Conservation (phyloP, 2,329 filamentous ascomycete species). For the Elsinoe australis region DNA sequence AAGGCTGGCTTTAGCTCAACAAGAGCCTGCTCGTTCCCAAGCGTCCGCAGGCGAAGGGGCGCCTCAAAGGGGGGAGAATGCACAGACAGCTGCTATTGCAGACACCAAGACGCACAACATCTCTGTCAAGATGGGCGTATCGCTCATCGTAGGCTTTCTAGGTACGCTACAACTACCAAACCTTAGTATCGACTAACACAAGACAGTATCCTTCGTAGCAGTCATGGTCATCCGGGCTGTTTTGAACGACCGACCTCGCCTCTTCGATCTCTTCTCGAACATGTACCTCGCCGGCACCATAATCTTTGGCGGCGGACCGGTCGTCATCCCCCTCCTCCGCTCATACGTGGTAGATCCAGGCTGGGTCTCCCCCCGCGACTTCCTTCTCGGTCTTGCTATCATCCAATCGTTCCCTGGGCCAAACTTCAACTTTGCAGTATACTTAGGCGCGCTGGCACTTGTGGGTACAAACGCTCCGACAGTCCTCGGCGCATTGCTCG, state of each 20-base stretch:
- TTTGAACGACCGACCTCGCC: slow-evolving; percentile 36
- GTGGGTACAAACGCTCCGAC: slow-evolving; percentile 25
- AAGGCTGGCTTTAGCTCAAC: no score
- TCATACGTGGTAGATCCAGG: slow-evolving; percentile 53
- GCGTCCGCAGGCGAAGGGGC: no score
- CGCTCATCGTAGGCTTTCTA: no score
- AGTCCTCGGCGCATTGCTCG: slow-evolving; percentile 32
- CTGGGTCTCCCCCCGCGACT: slow-evolving; percentile 64
- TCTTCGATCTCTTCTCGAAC: slow-evolving; percentile 60
- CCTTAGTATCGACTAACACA: no score
- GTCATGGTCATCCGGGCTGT: slow-evolving; percentile 46
- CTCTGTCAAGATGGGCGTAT: no score
- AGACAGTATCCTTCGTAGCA: slow-evolving; percentile 42
- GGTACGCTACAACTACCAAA: no score
- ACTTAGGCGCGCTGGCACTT: slow-evolving; percentile 35
- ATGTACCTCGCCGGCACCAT: slow-evolving; percentile 65
- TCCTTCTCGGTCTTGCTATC: slow-evolving; percentile 64
- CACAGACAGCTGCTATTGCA: no score
- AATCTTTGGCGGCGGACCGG: slow-evolving; percentile 41
- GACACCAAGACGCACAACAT: no score
- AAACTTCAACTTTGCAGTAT: slow-evolving; percentile 48
- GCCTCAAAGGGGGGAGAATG: no score
- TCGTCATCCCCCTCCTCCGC: slow-evolving; percentile 39
- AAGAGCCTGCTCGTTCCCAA: no score
- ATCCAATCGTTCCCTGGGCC: slow-evolving; percentile 63